Evolutionary conservation across 1,139 yeast species (phyloP), one percentile per base, ranked within the genome.

Genomic region (Blastobotrys proliferans): DNA sequence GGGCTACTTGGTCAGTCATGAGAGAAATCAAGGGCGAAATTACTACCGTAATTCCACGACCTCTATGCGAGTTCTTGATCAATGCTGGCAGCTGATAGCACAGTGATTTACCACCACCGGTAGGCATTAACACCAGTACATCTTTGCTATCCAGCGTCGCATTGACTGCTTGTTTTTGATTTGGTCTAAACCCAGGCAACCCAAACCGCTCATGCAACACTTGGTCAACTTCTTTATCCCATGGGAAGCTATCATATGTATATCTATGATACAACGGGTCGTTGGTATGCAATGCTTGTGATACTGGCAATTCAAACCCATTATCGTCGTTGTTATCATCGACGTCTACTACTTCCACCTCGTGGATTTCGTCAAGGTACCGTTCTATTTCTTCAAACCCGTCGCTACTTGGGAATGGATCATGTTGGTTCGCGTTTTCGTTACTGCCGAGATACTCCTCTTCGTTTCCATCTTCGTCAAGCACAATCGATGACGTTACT

Each of bases 81-180:
- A 92, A 68, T 0, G 98, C 97, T 0, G 99, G 98, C 16, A 94
- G 68, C 63, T 94, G 99, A 62, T 90, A 94, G 60, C 99, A 94
- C 33, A 94, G 68, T 0, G 97, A 90, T 62, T 94, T 94, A 40
- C 99, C 99, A 40, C 98, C 98, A 35, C 99, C 99, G 0, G 99
- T 94, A 0, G 99, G 99, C 97, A 94, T 92, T 52, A 94, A 70
- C 1, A 94, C 97, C 67, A 94, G 87, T 0, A 86, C 95, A 62
- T 94, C 98, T 39, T 75, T 74, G 1, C 96, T 95, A 11, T 73
- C 64, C 27, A 94, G 67, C 0, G 96, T 82, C 0, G 95, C 81
- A 53, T 83, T 79, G 10, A 94, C 75, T 0, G 97, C 97, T 47
- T 86, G 94, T 32, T 81, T 66, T 60, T 94, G 99, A 60, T 92